Evolutionary conservation across 2,329 filamentous ascomycete genomes (phyloP).

Genomic region (Trichoderma afroharzianum): DNA sequence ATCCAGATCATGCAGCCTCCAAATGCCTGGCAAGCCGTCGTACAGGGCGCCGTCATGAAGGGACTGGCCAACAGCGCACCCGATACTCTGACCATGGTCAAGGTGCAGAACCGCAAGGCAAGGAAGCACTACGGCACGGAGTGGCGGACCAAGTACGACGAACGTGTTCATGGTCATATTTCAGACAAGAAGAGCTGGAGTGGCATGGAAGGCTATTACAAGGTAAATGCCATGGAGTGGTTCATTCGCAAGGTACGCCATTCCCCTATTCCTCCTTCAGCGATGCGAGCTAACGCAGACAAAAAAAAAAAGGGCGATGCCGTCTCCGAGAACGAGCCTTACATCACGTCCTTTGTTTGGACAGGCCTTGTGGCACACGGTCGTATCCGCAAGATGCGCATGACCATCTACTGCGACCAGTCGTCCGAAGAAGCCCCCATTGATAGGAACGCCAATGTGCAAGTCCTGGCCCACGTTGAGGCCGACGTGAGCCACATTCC

Average conservation of each 20-base stretch:
- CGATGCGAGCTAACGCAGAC: neutral
- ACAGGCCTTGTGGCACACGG: constrained; percentile 32
- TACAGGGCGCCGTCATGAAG: constrained; percentile 48
- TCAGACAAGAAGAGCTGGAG: constrained; percentile 35
- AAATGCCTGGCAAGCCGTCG: constrained; percentile 46
- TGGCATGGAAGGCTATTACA: constrained; percentile 35
- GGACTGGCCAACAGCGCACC: constrained; percentile 39
- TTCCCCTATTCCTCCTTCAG: no score
- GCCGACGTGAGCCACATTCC: constrained; percentile 42
- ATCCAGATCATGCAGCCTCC: constrained; percentile 44
- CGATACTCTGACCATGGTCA: constrained; percentile 34
- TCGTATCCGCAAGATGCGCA: constrained; percentile 32
- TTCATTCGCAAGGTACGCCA: constrained; percentile 37
- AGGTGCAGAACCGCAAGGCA: constrained; percentile 38
- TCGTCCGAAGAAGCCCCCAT: constrained; percentile 33
- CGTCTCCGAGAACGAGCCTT: constrained; percentile 40
- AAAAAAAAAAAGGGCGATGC: constrained; percentile 30
- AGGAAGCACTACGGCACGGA: constrained; percentile 44
- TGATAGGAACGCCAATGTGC: constrained; percentile 35
- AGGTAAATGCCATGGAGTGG: constrained; percentile 41
- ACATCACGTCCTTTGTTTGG: constrained; percentile 31
- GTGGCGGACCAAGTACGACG: constrained; percentile 31
- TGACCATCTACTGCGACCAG: constrained; percentile 37
- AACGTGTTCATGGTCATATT: constrained; percentile 30
- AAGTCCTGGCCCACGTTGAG: constrained; percentile 35